Percentiles rank a stretch among this genome's conserved stretches.
phyloP scores from a whole-genome alignment of 2,329 filamentous ascomycete genomes.

The Capronia coronata region DNA sequence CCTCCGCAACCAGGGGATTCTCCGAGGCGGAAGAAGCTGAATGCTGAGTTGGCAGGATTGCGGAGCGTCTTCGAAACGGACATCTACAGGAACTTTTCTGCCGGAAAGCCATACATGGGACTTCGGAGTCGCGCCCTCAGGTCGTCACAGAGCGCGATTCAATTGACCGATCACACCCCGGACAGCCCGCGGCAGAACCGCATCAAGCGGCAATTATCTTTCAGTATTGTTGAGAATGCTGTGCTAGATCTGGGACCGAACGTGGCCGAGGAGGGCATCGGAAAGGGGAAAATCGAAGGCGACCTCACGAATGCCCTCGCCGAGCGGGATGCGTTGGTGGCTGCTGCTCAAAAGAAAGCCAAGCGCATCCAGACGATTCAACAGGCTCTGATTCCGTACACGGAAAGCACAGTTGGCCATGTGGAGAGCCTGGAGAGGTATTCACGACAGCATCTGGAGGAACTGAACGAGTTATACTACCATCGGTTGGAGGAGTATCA shows the following conservation, averaged over 20 bases:
- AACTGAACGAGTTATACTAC: slow-evolving; percentile 61
- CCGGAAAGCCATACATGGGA: slow-evolving; percentile 20
- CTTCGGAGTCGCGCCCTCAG: slow-evolving; percentile 21
- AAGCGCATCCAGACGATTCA: slow-evolving; percentile 35
- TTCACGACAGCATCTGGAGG: slow-evolving; percentile 57
- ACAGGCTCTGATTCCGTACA: slow-evolving; percentile 38
- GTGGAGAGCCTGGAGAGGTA: slow-evolving; percentile 56
- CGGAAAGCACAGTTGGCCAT: slow-evolving; percentile 38
- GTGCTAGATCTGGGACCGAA: slow-evolving; percentile 34
- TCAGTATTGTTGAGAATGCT: slow-evolving; percentile 44
- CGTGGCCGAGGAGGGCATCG: slow-evolving; percentile 14
- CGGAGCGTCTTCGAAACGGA: slow-evolving; percentile 23
- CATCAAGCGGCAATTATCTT: slow-evolving; percentile 40
- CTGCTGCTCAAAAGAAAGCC: slow-evolving; percentile 37
- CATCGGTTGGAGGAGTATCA: slow-evolving; percentile 66
- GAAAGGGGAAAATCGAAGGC: slow-evolving; percentile 19
- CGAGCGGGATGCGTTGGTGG: slow-evolving; percentile 34
- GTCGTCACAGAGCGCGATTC: slow-evolving; percentile 24
- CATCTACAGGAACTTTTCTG: slow-evolving; percentile 24
- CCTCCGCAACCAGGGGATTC: slow-evolving; percentile 21
- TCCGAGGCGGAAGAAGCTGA: slow-evolving; percentile 22
- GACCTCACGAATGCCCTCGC: slow-evolving; percentile 21
- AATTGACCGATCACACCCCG: slow-evolving; percentile 9
- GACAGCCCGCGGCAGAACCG: slow-evolving; percentile 20
- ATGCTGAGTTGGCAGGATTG: slow-evolving; percentile 20